These are phyloP conservation scores for Pythium brachiatum DNA, from an alignment of 352 stramenopile species.

Conservation along the genomic window DNA sequence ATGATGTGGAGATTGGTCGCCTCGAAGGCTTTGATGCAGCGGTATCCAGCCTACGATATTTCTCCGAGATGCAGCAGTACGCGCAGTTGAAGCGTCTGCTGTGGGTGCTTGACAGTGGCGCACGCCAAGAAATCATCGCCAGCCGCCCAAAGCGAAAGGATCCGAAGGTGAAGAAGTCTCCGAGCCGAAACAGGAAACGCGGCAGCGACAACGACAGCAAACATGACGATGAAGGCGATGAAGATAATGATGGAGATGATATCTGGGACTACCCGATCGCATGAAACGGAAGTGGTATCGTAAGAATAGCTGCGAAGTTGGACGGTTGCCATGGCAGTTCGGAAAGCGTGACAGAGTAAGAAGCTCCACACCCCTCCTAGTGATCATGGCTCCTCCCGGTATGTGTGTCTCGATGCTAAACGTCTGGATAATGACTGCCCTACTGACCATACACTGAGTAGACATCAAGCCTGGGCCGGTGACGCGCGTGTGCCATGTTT, in stretches of 20 bases:
- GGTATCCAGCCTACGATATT: conserved; percentile 49
- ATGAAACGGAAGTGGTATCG: conserved; percentile 11
- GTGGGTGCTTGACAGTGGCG: conserved; percentile 51
- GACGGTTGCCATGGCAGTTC: neutral
- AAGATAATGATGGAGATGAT: conserved; percentile 50
- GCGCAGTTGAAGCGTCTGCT: conserved; percentile 52
- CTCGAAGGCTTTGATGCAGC: conserved; percentile 21
- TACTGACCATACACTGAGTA: conserved; percentile 13
- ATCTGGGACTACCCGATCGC: conserved; percentile 63
- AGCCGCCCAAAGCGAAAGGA: conserved; percentile 25
- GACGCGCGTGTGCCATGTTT: conserved; percentile 79
- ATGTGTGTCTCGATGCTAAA: neutral
- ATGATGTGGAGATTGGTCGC: conserved; percentile 34
- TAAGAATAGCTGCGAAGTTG: neutral
- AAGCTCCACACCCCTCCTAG: neutral
- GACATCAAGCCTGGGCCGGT: conserved; percentile 47
- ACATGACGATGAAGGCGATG: conserved; percentile 22
- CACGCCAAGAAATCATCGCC: conserved; percentile 26
- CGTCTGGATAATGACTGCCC: neutral
- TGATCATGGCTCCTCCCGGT: conserved; percentile 12
- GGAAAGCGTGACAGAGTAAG: neutral
- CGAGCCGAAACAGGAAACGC: neutral
- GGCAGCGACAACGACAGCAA: neutral
- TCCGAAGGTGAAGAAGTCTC: neutral
- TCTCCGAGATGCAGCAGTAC: conserved; percentile 49